Base-by-base conservation (phyloP, 768 basidiomycete genomes). In the Termitomyces sp. region DNA sequence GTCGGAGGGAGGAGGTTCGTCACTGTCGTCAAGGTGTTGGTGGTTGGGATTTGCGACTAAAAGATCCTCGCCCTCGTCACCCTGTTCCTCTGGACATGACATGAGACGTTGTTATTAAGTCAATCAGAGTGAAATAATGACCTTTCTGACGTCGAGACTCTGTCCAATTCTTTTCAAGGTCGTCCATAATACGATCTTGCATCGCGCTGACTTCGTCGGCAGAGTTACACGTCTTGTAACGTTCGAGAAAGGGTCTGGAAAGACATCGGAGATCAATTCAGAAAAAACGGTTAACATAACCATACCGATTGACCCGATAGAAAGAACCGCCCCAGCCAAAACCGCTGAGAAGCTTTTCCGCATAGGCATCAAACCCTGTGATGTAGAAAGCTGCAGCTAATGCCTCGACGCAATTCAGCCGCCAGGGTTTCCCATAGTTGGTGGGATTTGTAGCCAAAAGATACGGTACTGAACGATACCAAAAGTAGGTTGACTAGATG, bases 351-450 rank as follows among this genome's bases (percentile, higher is more conserved):
- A 99, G 69, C 25, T 78, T 77, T 51, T 95, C 89, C 0, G 92
- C 95, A 66, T 93, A 88, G 0, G 79, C 67, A 62, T 90, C 81
- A 59, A 94, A 92, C 0, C 95, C 93, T 0, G 92, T 90, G 64
- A 98, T 89, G 69, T 92, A 97, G 64, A 99, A 95, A 0, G 94
- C 90, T 0, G 96, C 97, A 0, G 97, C 95, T 5, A 98, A 80
- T 0, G 92, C 92, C 71, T 96, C 95, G 29, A 92, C 95, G 61
- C 96, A 98, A 65, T 96, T 98, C 40, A 99, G 77, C 48, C 89
- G 79, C 94, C 95, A 98, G 0, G 97, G 97, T 69, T 93, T 95
- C 10, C 97, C 97, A 63, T 98, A 99, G 72, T 99, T 99, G 10
- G 94, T 94, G 0, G 96, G 95, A 69, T 99, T 99, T 0, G 94